Base-by-base conservation (phyloP, 495 filamentous ascomycete species). In the Penicillium cinerascens region DNA sequence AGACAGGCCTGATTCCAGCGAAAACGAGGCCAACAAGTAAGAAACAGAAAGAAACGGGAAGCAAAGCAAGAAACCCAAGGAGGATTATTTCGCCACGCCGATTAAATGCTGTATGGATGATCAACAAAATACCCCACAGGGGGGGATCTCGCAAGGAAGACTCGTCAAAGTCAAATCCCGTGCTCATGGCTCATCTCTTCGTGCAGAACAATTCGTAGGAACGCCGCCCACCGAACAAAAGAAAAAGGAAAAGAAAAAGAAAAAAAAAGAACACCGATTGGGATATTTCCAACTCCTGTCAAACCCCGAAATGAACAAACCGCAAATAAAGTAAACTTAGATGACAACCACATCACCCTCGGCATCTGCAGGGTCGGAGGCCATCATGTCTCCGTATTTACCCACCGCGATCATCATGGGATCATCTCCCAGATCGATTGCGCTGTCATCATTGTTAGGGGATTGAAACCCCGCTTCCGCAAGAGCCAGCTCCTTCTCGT, bases 341-440 rank as follows among this genome's bases (percentile, higher is more conserved):
- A 77, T 73, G 51, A 77, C 74, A 47, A 77, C 68, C 49, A 77
- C 71, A 59, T 77, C 73, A n/a, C 74, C 73, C 48, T 77, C 71
- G 21, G 74, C 70, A 58, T 77, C 74, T 11, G 72, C 71, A n/a
- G 72, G 70, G 42, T 76, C 73, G 10, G 74, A 76, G 8, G 64
- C 73, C 71, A 76, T 76, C 69, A 76, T 77, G 47, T 76, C 70
- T 29, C 69, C 73, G 41, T 77, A 77, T 70, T 77, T 77, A 46
- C 74, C 71, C 45, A 75, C 74, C 10, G 72, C 68, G 45, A 76
- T 73, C 55, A 77, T 46, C 65, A 77, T 70, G 1, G 72, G 68
- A 48, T 76, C 72, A 43, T 77, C 74, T 44, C 76, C 74, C 43
- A 77, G 63, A 26, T 72, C 74, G 48, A 77, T 77, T 7, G 72